Base-by-base conservation (phyloP, 768 basidiomycete species). In the Pulveroboletus sp. region DNA sequence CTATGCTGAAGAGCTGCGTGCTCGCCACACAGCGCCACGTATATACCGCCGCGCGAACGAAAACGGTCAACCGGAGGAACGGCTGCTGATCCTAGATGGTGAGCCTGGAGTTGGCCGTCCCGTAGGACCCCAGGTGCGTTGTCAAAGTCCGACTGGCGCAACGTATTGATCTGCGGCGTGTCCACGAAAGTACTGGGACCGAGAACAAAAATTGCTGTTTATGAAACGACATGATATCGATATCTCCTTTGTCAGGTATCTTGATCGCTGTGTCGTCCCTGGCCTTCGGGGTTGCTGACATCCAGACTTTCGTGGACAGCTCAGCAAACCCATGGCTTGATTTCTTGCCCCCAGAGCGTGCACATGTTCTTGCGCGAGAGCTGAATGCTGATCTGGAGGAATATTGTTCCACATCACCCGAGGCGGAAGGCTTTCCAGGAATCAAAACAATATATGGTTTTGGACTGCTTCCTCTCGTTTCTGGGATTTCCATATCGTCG, bases 261-360 rank as follows among this genome's bases (percentile, higher is more conserved):
- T 52, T 19, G 62, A 40, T 12, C 8, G 21, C 21, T 27, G 23
- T 17, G 36, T 45, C 55, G 40, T 51, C 25, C 29, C 17, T 44
- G 40, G 23, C 32, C 51, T 25, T 49, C 43, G n/a, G 42, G 19
- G 39, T 50, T 35, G 38, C 54, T 64, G 46, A 69, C 53, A 19
- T 20, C 29, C 36, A 19, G 9, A 12, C 5, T 27, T 40, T 49
- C 36, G 29, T 31, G 46, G 43, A 38, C 57, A 90, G 90, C 63
- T 80, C 87, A 21, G 91, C 91, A 23, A 94, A 94, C 60, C 92
- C 91, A 9, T 94, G 91, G 91, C 79, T 94, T 31, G 92, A 94
- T 66, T 94, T 93, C 61, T 76, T 94, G 20, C 66, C 84, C 5
- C 78, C 87, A 10, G 61, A 78, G 21, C 78, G 85, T 36, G 92